Percentiles rank a stretch among this genome's conserved stretches.
phyloP scores from a whole-genome alignment of 371 early-diverging fungal species.

The Phascolomyces articulosus region DNA sequence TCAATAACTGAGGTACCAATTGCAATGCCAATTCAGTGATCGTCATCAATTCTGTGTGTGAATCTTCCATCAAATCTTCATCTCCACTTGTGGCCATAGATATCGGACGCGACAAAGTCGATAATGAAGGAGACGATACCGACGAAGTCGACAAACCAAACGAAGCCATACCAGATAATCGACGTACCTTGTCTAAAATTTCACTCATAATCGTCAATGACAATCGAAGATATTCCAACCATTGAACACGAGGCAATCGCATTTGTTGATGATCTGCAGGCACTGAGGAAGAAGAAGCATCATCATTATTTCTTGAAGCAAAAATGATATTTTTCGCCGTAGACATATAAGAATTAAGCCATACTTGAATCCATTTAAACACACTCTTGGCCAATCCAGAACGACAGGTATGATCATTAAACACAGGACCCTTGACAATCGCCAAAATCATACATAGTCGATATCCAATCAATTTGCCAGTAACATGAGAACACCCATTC shows the following conservation, averaged over 20 bases:
- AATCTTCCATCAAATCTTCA: constrained; percentile 23
- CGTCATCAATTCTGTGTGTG: constrained; percentile 24
- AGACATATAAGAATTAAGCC: constrained; percentile 55
- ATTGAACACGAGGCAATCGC: constrained; percentile 40
- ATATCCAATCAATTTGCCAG: constrained; percentile 60
- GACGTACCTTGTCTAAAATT: constrained; percentile 56
- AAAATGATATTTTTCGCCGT: constrained; percentile 48
- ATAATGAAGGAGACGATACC: constrained; percentile 35
- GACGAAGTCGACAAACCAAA: constrained; percentile 33
- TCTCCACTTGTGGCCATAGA: constrained; percentile 40
- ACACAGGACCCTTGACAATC: constrained; percentile 63
- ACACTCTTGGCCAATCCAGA: constrained; percentile 51
- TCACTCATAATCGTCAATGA: constrained; percentile 59
- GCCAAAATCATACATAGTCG: constrained; percentile 61
- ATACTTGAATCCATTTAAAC: constrained; percentile 61
- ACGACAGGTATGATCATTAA: constrained; percentile 57
- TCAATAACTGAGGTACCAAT: constrained; percentile 42
- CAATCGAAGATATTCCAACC: constrained; percentile 59
- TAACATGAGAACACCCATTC: constrained; percentile 52
- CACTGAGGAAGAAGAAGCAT: constrained; percentile 25
- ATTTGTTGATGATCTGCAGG: constrained; percentile 32
- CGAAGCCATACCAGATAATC: constrained; percentile 36
- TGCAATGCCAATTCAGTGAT: constrained; percentile 36
- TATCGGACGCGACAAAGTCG: constrained; percentile 39
- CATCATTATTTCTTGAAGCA: constrained; percentile 39